Percentiles rank a stretch among this genome's conserved stretches.
phyloP scores from a whole-genome alignment of 2,329 filamentous ascomycete genomes.

The Apiospora koreana region DNA sequence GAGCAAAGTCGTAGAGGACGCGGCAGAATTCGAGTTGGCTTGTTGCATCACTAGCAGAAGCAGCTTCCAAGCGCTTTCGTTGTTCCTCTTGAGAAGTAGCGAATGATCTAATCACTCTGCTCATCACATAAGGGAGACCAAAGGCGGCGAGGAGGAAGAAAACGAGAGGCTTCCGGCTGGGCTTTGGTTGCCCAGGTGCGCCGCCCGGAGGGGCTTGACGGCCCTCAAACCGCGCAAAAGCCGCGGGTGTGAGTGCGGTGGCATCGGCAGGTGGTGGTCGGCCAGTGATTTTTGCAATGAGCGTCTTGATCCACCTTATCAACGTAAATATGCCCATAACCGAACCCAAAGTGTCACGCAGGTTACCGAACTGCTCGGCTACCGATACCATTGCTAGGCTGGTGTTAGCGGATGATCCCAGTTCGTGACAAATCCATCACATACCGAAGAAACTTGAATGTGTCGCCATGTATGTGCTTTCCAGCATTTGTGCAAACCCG shows the following conservation, averaged over 20 bases:
- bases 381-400: slow-evolving; percentile 90
- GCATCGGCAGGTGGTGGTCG: slow-evolving; percentile 87
- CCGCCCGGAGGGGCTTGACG: slow-evolving; percentile 59
- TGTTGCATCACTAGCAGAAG: slow-evolving; percentile 71
- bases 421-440: slow-evolving; percentile 31
- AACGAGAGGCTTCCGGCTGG: slow-evolving; percentile 92
- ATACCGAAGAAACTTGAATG: slow-evolving; percentile 97
- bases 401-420: slow-evolving; percentile 13
- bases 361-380: slow-evolving; percentile 92
- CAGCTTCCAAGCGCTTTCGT: slow-evolving; percentile 56
- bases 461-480: slow-evolving; percentile 99
- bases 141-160: slow-evolving; percentile 96
- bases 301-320: slow-evolving; percentile 89
- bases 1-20: slow-evolving; percentile 90
- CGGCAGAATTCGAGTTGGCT: slow-evolving; percentile 96
- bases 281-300: slow-evolving; percentile 90
- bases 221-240: slow-evolving; percentile 87
- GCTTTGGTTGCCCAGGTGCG: slow-evolving; percentile 64
- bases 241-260: slow-evolving; percentile 81
- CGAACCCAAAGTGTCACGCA: slow-evolving; percentile 90
- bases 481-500: slow-evolving; percentile 97
- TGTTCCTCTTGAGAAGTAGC: slow-evolving; percentile 85
- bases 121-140: slow-evolving; percentile 94
- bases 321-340: slow-evolving; percentile 94
- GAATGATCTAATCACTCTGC: slow-evolving; percentile 86